Conservation (phyloP, 2,329 filamentous ascomycete species). For the Bimuria novae-zelandiae region DNA sequence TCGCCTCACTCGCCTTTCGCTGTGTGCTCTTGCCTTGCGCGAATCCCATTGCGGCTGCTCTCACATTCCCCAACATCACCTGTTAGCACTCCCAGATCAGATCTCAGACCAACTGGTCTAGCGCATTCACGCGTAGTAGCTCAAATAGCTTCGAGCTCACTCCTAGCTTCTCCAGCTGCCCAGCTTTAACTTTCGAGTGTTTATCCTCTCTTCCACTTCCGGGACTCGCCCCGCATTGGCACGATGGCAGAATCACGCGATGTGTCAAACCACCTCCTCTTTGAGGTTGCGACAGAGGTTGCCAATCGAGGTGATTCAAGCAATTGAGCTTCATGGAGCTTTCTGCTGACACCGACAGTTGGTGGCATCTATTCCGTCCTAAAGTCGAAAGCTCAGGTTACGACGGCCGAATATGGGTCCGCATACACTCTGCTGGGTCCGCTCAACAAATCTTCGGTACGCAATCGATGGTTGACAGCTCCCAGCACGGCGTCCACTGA, state of each 20-base stretch:
- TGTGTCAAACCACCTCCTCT: constrained; percentile 93
- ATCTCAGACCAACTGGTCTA: constrained; percentile 33
- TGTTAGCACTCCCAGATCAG: not conserved
- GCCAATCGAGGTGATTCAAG: constrained; percentile 80
- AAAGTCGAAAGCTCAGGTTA: constrained; percentile 98
- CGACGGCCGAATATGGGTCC: constrained; percentile 97
- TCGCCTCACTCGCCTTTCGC: constrained; percentile 12
- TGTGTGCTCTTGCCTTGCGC: constrained; percentile 13
- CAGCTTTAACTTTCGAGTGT: not conserved
- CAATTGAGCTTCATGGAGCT: constrained; percentile 11
- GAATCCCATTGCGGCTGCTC: not conserved
- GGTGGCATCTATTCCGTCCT: constrained; percentile 99
- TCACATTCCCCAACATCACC: not conserved
- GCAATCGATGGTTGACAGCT: constrained; percentile 37
- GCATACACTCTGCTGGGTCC: constrained; percentile 95
- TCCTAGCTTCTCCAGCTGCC: constrained; percentile 8
- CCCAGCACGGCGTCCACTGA: constrained; percentile 21
- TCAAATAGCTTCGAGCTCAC: constrained; percentile 24
- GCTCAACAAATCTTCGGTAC: constrained; percentile 85
- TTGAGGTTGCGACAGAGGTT: constrained; percentile 96
- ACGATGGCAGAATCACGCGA: constrained; percentile 58
- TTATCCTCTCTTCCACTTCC: constrained; percentile 12
- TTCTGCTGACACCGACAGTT: constrained; percentile 59
- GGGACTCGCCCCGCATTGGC: constrained; percentile 7
- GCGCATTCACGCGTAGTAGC: constrained; percentile 31